Conservation (phyloP, 2,329 filamentous ascomycete species). For the Penicillium verrucosum region DNA sequence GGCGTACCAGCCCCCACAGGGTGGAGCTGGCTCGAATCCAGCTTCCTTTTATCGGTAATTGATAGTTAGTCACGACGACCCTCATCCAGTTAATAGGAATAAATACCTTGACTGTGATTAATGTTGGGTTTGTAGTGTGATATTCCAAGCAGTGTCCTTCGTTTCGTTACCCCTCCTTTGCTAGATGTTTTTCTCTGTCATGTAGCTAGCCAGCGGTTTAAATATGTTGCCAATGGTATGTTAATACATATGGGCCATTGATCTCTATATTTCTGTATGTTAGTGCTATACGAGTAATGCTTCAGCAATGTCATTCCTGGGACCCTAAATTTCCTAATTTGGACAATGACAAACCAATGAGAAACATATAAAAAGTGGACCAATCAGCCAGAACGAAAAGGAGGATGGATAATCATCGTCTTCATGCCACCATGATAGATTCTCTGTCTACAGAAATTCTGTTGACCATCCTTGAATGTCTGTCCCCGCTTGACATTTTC, state of each 20-base stretch:
- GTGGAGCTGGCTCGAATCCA: constrained; percentile 35
- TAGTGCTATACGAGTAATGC: too few relatives aligned
- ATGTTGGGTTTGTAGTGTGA: neutral
- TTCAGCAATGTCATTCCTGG: neutral
- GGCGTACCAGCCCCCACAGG: constrained; percentile 37
- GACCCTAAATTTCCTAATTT: neutral
- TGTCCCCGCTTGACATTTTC: neutral
- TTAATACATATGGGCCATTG: constrained; percentile 15
- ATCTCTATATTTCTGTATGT: neutral
- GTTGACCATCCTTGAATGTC: neutral
- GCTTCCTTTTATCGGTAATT: constrained; percentile 39
- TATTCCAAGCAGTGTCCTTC: neutral
- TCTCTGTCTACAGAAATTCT: neutral
- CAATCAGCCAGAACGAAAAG: neutral
- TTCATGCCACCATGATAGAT: neutral
- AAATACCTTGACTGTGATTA: constrained; percentile 1
- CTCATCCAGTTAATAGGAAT: neutral
- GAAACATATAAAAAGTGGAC: neutral
- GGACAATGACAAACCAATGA: neutral
- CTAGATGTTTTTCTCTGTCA: constrained; percentile 5
- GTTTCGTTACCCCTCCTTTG: neutral
- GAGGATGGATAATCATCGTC: neutral
- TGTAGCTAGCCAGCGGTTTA: constrained; percentile 16
- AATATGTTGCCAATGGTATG: constrained; percentile 10
- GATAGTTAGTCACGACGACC: neutral